phyloP scores from a whole-genome alignment of 1,139 yeast species.

The Petasospora rhodanensis region DNA sequence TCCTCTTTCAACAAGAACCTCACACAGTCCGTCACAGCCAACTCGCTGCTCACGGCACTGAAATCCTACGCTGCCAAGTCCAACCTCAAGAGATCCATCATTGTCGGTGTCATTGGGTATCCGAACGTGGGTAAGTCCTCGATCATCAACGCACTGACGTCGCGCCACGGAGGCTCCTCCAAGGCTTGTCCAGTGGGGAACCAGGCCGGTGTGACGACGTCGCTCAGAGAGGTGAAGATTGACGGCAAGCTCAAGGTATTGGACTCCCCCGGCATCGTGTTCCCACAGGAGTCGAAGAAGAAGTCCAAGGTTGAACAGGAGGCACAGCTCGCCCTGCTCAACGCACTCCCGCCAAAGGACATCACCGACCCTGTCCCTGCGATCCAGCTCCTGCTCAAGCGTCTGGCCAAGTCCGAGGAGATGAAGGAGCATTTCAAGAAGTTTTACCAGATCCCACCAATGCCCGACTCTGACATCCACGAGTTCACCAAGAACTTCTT shows the following conservation, averaged over 20 bases:
- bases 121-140: slow-evolving; percentile 97
- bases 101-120: slow-evolving; percentile 95
- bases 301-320: slow-evolving; percentile 61
- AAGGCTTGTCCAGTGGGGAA: slow-evolving; percentile 96
- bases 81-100: slow-evolving; percentile 83
- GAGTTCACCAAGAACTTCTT: slow-evolving; percentile 78
- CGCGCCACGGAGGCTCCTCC: slow-evolving; percentile 68
- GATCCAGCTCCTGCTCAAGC: slow-evolving; percentile 68
- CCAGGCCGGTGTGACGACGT: slow-evolving; percentile 94
- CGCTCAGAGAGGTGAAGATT: slow-evolving; percentile 85
- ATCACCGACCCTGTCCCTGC: slow-evolving; percentile 84
- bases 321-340: slow-evolving; percentile 81
- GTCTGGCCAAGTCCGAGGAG: slow-evolving; percentile 63
- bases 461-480: slow-evolving; percentile 56
- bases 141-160: slow-evolving; percentile 82
- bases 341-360: slow-evolving; percentile 87
- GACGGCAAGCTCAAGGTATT: slow-evolving; percentile 84
- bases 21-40: slow-evolving; percentile 69
- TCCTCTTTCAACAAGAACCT: slow-evolving; percentile 73
- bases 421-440: slow-evolving; percentile 73
- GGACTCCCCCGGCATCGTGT: slow-evolving; percentile 97
- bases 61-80: slow-evolving; percentile 82
- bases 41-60: slow-evolving; percentile 69
- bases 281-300: slow-evolving; percentile 64
- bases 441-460: slow-evolving; percentile 77